Conservation (phyloP, 306 rosid genomes). For the Malus fusca region DNA sequence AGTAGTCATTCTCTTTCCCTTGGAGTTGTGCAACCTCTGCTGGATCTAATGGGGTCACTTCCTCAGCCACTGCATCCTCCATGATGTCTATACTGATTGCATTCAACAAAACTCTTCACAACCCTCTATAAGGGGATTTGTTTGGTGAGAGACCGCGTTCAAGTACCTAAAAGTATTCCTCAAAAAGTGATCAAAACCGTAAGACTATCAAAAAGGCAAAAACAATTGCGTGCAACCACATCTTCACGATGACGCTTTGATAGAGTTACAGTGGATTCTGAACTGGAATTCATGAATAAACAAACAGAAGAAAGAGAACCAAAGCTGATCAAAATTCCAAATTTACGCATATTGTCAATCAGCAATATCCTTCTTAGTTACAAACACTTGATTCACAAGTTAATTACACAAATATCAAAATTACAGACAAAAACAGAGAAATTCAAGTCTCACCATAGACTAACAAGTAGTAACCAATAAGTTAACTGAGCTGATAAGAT, state of each 20-base stretch:
- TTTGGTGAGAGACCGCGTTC: conserved; percentile 13
- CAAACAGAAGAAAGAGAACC: too few relatives aligned
- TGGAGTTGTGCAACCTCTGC: conserved; percentile 45
- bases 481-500: neutral
- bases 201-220: neutral
- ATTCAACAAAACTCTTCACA: conserved; percentile 19
- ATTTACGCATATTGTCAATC: too few relatives aligned
- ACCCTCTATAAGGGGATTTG: conserved; percentile 16
- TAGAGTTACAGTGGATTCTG: neutral
- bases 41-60: conserved; percentile 25
- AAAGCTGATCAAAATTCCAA: too few relatives aligned
- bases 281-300: neutral
- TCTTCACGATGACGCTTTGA: too few relatives aligned
- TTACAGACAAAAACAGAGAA: neutral
- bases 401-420: too few relatives aligned
- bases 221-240: too few relatives aligned
- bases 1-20: conserved; percentile 40
- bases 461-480: neutral
- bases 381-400: neutral
- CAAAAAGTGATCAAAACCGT: neutral
- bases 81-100: conserved; percentile 30
- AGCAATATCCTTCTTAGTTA: neutral
- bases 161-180: neutral
- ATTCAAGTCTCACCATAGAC: too few relatives aligned
- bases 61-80: conserved; percentile 63